These are phyloP conservation scores for Vaccinium darrowii DNA, from an alignment of 148 eudicot genomes.

Conservation along the genomic window DNA sequence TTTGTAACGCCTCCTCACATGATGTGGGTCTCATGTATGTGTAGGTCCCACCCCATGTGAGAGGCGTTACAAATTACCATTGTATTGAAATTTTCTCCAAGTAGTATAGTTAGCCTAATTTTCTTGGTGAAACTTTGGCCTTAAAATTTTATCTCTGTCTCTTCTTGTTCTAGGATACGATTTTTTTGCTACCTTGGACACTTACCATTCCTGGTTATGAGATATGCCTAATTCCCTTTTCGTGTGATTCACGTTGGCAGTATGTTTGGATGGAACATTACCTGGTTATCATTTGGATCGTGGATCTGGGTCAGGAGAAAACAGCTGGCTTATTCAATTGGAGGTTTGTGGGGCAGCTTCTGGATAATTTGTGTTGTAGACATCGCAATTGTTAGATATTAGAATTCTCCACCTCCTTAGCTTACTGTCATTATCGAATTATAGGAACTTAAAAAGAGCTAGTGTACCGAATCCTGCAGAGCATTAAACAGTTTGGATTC, in stretches of 20 bases:
- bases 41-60: no score
- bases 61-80: no score
- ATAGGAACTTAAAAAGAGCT: neutral
- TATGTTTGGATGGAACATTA: constrained; percentile 92
- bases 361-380: neutral
- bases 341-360: constrained; percentile 61
- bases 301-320: constrained; percentile 83
- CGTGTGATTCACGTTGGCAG: constrained; percentile 38
- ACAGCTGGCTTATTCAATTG: constrained; percentile 92
- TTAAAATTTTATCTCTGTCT: neutral
- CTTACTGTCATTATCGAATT: neutral
- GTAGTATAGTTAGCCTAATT: neutral
- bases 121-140: neutral
- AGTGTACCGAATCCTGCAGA: neutral
- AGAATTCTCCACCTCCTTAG: neutral
- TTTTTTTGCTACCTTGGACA: neutral
- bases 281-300: constrained; percentile 89
- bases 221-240: neutral
- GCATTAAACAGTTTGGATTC: neutral
- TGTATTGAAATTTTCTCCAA: no score
- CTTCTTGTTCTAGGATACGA: neutral
- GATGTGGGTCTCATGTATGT: no score
- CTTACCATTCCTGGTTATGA: neutral
- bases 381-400: neutral
- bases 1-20: no score